These are phyloP conservation scores for Crithidia thermophila DNA, from an alignment of 208 protist genomes.

Conservation along the genomic window DNA sequence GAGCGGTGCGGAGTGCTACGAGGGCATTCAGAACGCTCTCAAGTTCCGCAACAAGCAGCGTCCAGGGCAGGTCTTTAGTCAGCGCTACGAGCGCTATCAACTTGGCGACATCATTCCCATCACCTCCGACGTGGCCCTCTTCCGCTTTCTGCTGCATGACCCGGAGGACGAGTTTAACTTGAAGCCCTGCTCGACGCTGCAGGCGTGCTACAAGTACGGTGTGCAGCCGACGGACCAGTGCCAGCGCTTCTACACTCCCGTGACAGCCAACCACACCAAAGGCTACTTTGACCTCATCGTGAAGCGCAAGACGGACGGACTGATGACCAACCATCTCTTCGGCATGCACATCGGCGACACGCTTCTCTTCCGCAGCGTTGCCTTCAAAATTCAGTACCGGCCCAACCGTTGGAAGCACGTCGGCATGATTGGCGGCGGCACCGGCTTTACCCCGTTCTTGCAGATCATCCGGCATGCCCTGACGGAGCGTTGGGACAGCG, in stretches of 20 bases:
- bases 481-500: constrained; percentile 60
- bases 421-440: constrained; percentile 93
- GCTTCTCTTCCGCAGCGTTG: constrained; percentile 78
- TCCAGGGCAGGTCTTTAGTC: constrained; percentile 64
- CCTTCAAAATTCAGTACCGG: constrained; percentile 88
- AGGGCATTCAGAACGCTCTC: constrained; percentile 76
- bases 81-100: constrained; percentile 80
- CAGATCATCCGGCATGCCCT: constrained; percentile 91
- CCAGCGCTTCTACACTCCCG: constrained; percentile 92
- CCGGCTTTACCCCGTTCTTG: constrained; percentile 95
- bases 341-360: constrained; percentile 90
- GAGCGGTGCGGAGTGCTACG: constrained; percentile 57
- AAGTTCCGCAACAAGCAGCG: constrained; percentile 64
- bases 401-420: constrained; percentile 88
- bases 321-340: constrained; percentile 88
- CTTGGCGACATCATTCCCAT: constrained; percentile 89
- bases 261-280: constrained; percentile 82
- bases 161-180: constrained; percentile 83
- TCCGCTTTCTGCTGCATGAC: constrained; percentile 84
- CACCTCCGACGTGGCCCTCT: constrained; percentile 86
- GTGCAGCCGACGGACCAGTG: constrained; percentile 84
- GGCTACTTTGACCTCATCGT: constrained; percentile 93
- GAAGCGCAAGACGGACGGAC: constrained; percentile 74
- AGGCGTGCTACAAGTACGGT: constrained; percentile 91
- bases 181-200: constrained; percentile 84